phyloP scores from a whole-genome alignment of 1,284 basidiomycete genomes.

The Papiliotrema flavescens region DNA sequence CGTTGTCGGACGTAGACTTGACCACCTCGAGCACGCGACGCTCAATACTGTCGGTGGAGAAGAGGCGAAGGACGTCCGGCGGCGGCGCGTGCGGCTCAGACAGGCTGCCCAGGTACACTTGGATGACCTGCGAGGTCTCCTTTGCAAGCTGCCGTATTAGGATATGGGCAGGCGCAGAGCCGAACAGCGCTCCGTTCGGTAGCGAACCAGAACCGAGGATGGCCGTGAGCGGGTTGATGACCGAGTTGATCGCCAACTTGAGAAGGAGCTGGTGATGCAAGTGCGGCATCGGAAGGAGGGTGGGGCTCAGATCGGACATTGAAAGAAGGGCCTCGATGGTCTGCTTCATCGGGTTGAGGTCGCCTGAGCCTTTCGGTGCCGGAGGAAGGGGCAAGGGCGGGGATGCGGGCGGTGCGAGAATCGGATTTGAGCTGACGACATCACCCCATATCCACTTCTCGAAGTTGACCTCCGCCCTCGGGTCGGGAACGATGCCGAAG shows the following conservation, averaged over 20 bases:
- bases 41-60: conserved; percentile 33
- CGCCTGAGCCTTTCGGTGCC: conserved; percentile 17
- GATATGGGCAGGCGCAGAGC: conserved; percentile 49
- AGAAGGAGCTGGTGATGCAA: conserved; percentile 70
- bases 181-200: conserved; percentile 70
- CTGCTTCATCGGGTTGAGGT: conserved; percentile 61
- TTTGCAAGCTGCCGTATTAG: conserved; percentile 57
- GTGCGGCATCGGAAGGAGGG: conserved; percentile 67
- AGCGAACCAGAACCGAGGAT: conserved; percentile 61
- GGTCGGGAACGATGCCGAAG: conserved; percentile 76
- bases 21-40: conserved; percentile 59
- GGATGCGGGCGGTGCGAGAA: conserved; percentile 15
- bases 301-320: conserved; percentile 58
- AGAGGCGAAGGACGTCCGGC: conserved; percentile 33
- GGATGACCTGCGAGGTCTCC: conserved; percentile 59
- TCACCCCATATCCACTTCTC: conserved; percentile 31
- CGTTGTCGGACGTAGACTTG: conserved; percentile 59
- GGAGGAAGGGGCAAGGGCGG: conserved; percentile 21
- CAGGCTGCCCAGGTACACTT: conserved; percentile 49
- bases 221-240: conserved; percentile 85
- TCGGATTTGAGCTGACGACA: conserved; percentile 6
- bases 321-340: conserved; percentile 66
- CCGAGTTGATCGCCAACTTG: conserved; percentile 80
- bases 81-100: conserved; percentile 24
- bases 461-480: conserved; percentile 45